Evolutionary conservation across 495 filamentous ascomycete genomes (phyloP), one percentile per base, ranked within the genome.

Genomic region (Astrocystis sublimbata): DNA sequence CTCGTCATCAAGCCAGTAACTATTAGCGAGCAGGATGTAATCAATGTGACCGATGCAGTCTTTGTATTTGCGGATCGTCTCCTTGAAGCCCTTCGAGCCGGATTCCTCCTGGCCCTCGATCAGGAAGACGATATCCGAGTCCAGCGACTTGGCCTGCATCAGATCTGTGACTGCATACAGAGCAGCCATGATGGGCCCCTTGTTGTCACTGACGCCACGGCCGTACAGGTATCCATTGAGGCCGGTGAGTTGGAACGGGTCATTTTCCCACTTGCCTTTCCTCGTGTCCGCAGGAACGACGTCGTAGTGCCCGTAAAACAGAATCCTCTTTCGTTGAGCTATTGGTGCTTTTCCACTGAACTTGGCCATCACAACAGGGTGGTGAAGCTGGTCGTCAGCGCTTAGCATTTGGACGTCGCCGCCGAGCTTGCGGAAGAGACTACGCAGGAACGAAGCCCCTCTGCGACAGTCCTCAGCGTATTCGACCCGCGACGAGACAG

Each of bases 281-380:
- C 89, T 87, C 33, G 88, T 86, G 58, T 96, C 91, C 0, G 96
- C 94, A 19, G 90, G 84, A n/a, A 98, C 92, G n/a, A 98, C 92
- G 62, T 98, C 94, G 75, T 98, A 98, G 66, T 98, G 94, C 3
- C 96, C 96, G 72, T 98, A 98, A 73, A 98, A 98, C 13, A 98
- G 79, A 35, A 97, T 89, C 0, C 89, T 92, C 76, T 93, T 96
- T 23, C 92, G 83, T 26, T 81, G 78, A 13, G 73, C 75, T 0
- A 75, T 68, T 23, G 79, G 70, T 5, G 73, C 83, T 69, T 83
- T 91, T 23, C 90, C 91, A 51, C 84, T 81, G 71, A 98, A 98
- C 59, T 88, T 88, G 33, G 94, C 93, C 71, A 88, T 89, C 1
- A 98, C 91, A 23, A 98, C 86, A 2, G 94, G 94, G 71, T 98